Evolutionary conservation across 1,139 yeast genomes (phyloP), one percentile per base, ranked within the genome.

Genomic region (Nematodospora anomalae): DNA sequence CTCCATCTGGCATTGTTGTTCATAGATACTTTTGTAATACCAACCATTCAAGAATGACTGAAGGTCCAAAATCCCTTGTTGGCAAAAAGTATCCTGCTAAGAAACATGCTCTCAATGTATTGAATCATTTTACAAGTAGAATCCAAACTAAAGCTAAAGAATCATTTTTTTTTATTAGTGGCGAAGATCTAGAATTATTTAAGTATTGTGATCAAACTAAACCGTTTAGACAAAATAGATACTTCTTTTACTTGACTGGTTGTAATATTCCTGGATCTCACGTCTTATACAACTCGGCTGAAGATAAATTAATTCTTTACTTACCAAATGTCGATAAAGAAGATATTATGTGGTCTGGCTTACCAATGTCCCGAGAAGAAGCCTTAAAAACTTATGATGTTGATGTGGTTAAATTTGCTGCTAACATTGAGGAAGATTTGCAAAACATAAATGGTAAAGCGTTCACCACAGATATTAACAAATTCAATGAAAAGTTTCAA

Each of bases 291-390:
- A 67, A 79, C 31, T 57, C 81, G 18, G 52, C 52, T 3, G 48
- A 60, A 13, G 88, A 83, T 37, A 68, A 75, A 38, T 70, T 88
- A 46, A 78, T 80, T 0, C 65, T 90, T 31, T 90, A 84, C 54
- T 68, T 92, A 36, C 97, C 97, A 3, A 76, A 84, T 40, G 71
- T 90, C 33, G 96, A 89, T 55, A 64, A 76, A 35, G 97, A 92
- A 32, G 96, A 87, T 55, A 86, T 92, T 33, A 85, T 92, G 90
- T 92, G 98, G 97, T 82, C 94, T 40, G 98, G 98, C 0, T 57
- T 83, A 61, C 97, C 98, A 2, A 47, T 87, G 36, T 66, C 78
- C 27, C 51, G 71, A n/a, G 80, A 82, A 36, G 80, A 83, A 15
- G 96, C 97, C 0, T 41, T 60, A 33, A 56, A 64, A 13, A 71